Base-by-base conservation (phyloP, 257 asterid genomes). In the Knoxia roxburghii region DNA sequence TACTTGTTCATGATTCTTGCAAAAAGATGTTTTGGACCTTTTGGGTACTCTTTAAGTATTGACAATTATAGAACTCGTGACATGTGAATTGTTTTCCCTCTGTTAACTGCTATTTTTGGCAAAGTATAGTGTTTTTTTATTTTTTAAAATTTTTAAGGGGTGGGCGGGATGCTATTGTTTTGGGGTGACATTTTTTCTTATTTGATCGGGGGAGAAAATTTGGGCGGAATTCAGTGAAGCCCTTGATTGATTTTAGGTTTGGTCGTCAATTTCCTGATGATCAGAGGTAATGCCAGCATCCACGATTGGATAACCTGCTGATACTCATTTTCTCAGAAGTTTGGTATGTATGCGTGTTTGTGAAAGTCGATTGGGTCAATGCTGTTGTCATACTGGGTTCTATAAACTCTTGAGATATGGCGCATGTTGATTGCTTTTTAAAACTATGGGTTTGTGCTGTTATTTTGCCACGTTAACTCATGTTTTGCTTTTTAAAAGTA, bases 1-100 rank as follows among this genome's bases (percentile, higher is more conserved):
- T 92, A 85, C 33, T 54, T 54, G 14, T 4, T n/a, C 59, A 29
- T 68, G 30, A 18, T 53, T 32, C 7, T 26, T n/a, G n/a, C n/a
- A n/a, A n/a, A n/a, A n/a, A n/a, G n/a, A n/a, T 40, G 2, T 58
- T 43, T 5, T 43, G 24, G 53, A 6, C 14, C 30, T 54, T 39
- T 23, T 21, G 58, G 49, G 52, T 5, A 4, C 40, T 18, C 37
- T 4, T 4, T 15, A 3, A 41, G 30, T 18, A 35, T 7, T 7
- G 58, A 29, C 52, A 23, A 27, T 48, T 26, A 13, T 26, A 21
- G 72, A 20, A 18, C 18, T 35, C 57, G 50, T 30, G 11, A 20
- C 32, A 64, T 18, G 59, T 55, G 37, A 5, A 21, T 9, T 18
- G n/a, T n/a, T n/a, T n/a, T 24, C 21, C 37, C 15, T 27, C 14